Percentiles rank a stretch among this genome's conserved stretches.
These are phyloP conservation scores for Aureobasidium leucospermi DNA, from an alignment of 2,329 filamentous ascomycete genomes.

Conservation along the genomic window DNA sequence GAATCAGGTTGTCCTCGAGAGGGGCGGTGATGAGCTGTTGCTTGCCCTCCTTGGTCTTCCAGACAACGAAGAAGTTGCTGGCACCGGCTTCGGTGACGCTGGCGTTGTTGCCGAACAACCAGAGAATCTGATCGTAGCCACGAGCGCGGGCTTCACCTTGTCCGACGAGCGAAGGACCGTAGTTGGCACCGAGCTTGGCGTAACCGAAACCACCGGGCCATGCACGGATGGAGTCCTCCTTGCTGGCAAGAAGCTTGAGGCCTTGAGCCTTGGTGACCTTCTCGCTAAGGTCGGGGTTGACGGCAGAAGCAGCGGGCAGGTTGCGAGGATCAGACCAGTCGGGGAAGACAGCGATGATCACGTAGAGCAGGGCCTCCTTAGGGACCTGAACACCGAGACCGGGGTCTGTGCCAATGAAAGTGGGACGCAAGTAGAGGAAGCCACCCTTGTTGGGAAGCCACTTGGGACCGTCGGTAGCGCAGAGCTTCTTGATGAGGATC, in stretches of 20 bases:
- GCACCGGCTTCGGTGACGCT: constrained; percentile 87
- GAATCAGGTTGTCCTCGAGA: constrained; percentile 72
- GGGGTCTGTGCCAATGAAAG: constrained; percentile 74
- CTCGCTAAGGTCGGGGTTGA: constrained; percentile 7
- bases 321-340: constrained; percentile 30
- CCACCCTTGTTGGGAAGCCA: constrained; percentile 69
- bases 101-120: constrained; percentile 73
- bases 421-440: constrained; percentile 66
- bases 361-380: constrained; percentile 77
- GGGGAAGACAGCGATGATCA: constrained; percentile 53
- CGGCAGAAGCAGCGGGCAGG: constrained; percentile 12
- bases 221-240: constrained; percentile 76
- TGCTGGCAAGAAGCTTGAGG: constrained; percentile 68
- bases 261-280: constrained; percentile 12
- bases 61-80: constrained; percentile 85
- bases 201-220: constrained; percentile 92
- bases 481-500: constrained; percentile 64
- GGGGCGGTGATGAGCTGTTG: constrained; percentile 75
- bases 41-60: constrained; percentile 58
- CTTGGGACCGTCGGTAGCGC: constrained; percentile 64
- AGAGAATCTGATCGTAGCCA: constrained; percentile 87
- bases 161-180: constrained; percentile 74
- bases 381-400: constrained; percentile 76
- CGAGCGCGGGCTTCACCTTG: constrained; percentile 64
- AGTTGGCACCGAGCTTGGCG: constrained; percentile 90